Base-by-base conservation (phyloP, 2,329 filamentous ascomycete species). In the Fusarium xyrophilum region DNA sequence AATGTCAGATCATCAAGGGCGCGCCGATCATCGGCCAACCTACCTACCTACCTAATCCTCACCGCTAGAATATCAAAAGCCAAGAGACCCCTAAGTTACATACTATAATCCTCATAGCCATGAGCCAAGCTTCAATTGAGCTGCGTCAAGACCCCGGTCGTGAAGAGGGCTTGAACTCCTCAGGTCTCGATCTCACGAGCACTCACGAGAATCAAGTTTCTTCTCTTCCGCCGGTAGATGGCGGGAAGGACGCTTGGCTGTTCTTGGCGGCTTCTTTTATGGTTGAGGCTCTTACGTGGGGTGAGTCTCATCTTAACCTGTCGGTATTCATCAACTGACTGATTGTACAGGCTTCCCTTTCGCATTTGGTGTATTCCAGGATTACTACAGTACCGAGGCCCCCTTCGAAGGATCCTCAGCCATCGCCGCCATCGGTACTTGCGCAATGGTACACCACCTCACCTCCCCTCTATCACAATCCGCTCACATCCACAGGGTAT, bases 281-380 rank as follows among this genome's bases (percentile, higher is more conserved):
- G 32, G 63, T 77, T 42, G 77, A 79, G 54, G 76, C 76, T 15
- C 54, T 79, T 15, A 77, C 76, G 9, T 79, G 77, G 77, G 77
- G 77, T 77, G 50, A 52, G 60, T 43, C 2, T 1, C 1, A 9
- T 21, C 0, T 14, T 1, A 2, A 1, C 1, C 6, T 33, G 7
- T 11, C 5, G 4, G 8, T 4, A 8, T 21, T 17, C 17, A 5
- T 8, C 8, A 4, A 7, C 10, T 53, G 4, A 7, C 10, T 56
- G 3, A 63, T 2, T 6, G 1, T 30, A 0, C 40, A 91, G 89
- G 89, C 4, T 91, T 92, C 59, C 86, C 88, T 0, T 88, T 89
- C 58, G 84, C 88, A 0, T 93, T 89, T 74, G 90, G 90, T 43
- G 83, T 93, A 27, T 92, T 93, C 72, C 89, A 92, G 69, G 84